Conservation (phyloP, 345 rosid genomes). For the Atalantia buxifolia region DNA sequence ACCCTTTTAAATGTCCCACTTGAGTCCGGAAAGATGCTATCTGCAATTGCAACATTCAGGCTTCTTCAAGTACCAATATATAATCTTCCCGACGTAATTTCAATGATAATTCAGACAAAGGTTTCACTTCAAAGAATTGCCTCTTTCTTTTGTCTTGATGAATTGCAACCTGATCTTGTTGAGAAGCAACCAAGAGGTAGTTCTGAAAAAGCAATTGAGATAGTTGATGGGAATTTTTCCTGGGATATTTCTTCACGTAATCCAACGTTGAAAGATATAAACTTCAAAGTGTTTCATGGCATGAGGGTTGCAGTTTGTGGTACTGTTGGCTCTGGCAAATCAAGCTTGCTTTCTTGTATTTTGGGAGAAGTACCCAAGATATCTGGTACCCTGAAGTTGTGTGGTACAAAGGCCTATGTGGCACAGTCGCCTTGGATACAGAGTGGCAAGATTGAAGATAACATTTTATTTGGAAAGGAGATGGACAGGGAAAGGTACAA, state of each 20-base stretch:
- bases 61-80: conserved; percentile 63
- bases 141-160: conserved; percentile 51
- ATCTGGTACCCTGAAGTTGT: conserved; percentile 56
- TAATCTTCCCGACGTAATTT: conserved; percentile 56
- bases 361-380: conserved; percentile 67
- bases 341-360: conserved; percentile 68
- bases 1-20: conserved; percentile 54
- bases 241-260: conserved; percentile 47
- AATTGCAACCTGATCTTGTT: conserved; percentile 43
- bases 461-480: conserved; percentile 71
- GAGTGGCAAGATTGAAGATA: conserved; percentile 76
- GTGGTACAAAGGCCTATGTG: conserved; percentile 75
- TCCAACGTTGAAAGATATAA: conserved; percentile 51
- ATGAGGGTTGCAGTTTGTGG: conserved; percentile 83
- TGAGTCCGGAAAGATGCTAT: conserved; percentile 66
- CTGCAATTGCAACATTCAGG: conserved; percentile 74
- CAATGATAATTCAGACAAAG: conserved; percentile 59
- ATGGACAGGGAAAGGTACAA: conserved; percentile 68
- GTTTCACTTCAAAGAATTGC: conserved; percentile 73
- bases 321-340: conserved; percentile 77
- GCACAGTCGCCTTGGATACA: conserved; percentile 93
- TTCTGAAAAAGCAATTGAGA: conserved; percentile 46
- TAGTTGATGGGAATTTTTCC: conserved; percentile 47
- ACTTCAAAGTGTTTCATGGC: conserved; percentile 43
- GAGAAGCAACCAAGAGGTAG: conserved; percentile 44